Evolutionary conservation across 768 basidiomycete species (phyloP), one percentile per base, ranked within the genome.

Genomic region (Termitomyces heimii): DNA sequence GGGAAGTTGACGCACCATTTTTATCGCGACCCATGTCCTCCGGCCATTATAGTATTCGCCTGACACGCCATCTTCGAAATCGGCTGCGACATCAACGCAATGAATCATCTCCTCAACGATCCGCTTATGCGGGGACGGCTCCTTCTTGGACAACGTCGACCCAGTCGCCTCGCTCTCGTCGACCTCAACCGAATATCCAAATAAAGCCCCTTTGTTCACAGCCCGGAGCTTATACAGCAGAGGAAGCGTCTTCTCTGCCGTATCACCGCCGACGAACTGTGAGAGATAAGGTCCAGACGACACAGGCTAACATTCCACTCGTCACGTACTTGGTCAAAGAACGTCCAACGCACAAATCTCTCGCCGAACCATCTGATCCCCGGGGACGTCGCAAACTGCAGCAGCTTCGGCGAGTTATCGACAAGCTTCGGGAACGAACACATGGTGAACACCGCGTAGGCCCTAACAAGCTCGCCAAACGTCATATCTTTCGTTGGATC

Each of bases 251-350:
- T 80, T 84, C 37, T 81, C 77, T 0, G 86, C 89, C 0, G 87
- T 87, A 58, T 95, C 93, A 3, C 90, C 94, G 0, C 94, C 93
- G 1, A 95, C 94, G 62, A 96, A 98, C 86, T 93, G 18, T 31
- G 34, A 44, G 18, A 40, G 16, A 24, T 58, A 10, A 57, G 50
- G 12, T 40, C 29, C 35, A 14, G 39, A 63, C 12, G 37, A 31
- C 7, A 9, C 14, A 32, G 53, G 26, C 40, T 8, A n/a, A n/a
- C n/a, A n/a, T n/a, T n/a, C 10, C 26, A 34, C 37, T 60, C 78
- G 43, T 14, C 18, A 45, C 57, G 31, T 60, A 88, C 89, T 73
- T 95, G 94, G 46, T 82, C 78, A 65, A 94, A 96, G 75, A 97
- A 96, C 0, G 94, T 95, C 10, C 77, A 71, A 42, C 90, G 78